A percentile compares a stretch with the other conserved stretches of the same genome.
Conservation (phyloP, 2,329 filamentous ascomycete genomes). For the Colletotrichum simmondsii region DNA sequence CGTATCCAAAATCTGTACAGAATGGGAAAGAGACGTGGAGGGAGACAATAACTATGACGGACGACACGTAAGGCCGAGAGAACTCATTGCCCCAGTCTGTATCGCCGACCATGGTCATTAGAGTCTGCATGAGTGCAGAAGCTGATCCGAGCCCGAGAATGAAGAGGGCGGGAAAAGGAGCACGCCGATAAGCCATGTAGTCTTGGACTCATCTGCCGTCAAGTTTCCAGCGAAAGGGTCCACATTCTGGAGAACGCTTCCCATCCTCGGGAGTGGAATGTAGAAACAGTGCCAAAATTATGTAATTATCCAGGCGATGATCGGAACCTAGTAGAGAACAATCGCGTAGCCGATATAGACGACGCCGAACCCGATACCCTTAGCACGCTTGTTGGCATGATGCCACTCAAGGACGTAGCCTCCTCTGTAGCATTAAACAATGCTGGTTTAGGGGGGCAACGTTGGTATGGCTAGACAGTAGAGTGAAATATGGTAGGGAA, state of each 20-base stretch:
- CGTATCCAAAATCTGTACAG: too few relatives aligned
- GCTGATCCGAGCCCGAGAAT: constrained; percentile 65
- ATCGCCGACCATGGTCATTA: constrained; percentile 60
- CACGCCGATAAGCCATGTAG: constrained; percentile 58
- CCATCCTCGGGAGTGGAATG: constrained; percentile 62
- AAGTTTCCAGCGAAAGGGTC: constrained; percentile 45
- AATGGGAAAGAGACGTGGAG: constrained; percentile 55
- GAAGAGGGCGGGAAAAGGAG: constrained; percentile 63
- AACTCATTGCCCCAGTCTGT: constrained; percentile 50
- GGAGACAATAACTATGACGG: constrained; percentile 53
- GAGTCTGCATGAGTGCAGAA: constrained; percentile 63
- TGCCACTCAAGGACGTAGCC: constrained; percentile 61
- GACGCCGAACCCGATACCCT: constrained; percentile 61
- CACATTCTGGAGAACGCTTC: constrained; percentile 23
- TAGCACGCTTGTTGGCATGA: constrained; percentile 58
- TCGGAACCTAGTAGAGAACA: constrained; percentile 64
- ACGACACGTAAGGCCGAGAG: constrained; percentile 55
- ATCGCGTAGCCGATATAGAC: constrained; percentile 62
- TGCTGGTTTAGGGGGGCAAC: constrained; percentile 68
- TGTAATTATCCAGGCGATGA: constrained; percentile 65
- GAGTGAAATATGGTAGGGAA: constrained; percentile 63
- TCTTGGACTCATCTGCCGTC: constrained; percentile 45
- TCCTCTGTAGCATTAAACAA: constrained; percentile 71
- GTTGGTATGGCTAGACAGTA: constrained; percentile 63
- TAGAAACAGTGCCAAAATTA: constrained; percentile 64